These are phyloP conservation scores for Sphagnum contortum DNA, from an alignment of 225 moss, liverwort and hornwort genomes.

Conservation along the genomic window DNA sequence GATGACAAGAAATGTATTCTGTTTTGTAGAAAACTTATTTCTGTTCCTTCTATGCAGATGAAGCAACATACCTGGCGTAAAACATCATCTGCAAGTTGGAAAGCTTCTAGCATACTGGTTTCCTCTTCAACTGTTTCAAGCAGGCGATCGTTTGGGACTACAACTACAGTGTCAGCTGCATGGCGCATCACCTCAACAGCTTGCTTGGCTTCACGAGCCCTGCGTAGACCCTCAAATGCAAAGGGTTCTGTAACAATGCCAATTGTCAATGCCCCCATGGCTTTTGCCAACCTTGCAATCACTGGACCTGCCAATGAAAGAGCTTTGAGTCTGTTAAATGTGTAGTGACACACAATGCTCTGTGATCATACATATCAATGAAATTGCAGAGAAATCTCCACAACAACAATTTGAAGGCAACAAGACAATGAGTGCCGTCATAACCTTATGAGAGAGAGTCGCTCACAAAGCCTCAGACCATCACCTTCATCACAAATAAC, in stretches of 20 bases:
- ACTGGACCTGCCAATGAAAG: slow-evolving; percentile 51
- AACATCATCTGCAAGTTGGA: slow-evolving; percentile 79
- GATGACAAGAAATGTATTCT: too few relatives aligned
- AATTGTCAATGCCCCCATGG: slow-evolving; percentile 76
- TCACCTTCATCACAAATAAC: too few relatives aligned
- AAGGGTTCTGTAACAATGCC: slow-evolving; percentile 81
- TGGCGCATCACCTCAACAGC: slow-evolving; percentile 69
- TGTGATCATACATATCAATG: too few relatives aligned
- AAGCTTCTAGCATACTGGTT: slow-evolving; percentile 72
- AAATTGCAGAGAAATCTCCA: too few relatives aligned
- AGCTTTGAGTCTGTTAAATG: background rate
- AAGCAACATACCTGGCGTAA: slow-evolving; percentile 40
- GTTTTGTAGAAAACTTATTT: too few relatives aligned
- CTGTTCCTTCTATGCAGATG: too few relatives aligned
- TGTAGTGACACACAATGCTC: too few relatives aligned
- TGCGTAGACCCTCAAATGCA: slow-evolving; percentile 59
- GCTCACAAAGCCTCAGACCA: too few relatives aligned
- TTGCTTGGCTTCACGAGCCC: slow-evolving; percentile 61
- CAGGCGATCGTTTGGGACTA: slow-evolving; percentile 76
- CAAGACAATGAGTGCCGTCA: too few relatives aligned
- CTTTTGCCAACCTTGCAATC: slow-evolving; percentile 72
- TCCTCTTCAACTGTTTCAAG: slow-evolving; percentile 62
- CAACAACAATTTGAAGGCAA: too few relatives aligned
- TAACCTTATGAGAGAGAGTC: too few relatives aligned
- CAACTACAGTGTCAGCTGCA: slow-evolving; percentile 71